phyloP scores from a whole-genome alignment of 2,329 filamentous ascomycete species.

The Orbilia ellipsospora region DNA sequence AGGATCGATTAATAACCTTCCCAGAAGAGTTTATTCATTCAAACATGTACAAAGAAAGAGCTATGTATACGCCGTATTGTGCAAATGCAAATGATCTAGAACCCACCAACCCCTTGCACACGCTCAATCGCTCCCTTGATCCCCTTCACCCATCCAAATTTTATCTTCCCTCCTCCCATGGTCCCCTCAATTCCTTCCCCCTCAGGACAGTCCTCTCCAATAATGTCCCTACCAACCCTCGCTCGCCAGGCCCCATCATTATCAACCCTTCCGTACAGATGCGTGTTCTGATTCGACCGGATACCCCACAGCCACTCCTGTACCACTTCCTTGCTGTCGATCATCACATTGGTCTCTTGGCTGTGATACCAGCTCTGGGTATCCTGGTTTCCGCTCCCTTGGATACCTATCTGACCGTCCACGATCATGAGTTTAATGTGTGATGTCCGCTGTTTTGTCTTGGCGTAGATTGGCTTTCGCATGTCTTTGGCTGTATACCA shows the following conservation, averaged over 20 bases:
- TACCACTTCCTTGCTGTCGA: constrained; percentile 74
- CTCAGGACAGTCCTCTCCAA: constrained; percentile 67
- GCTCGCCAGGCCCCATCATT: constrained; percentile 74
- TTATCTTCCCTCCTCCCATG: constrained; percentile 37
- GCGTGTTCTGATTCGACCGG: constrained; percentile 75
- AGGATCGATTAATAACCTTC: too few relatives aligned
- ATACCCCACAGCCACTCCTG: constrained; percentile 72
- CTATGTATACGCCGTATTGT: too few relatives aligned
- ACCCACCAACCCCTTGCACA: constrained; percentile 69
- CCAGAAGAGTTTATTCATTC: neutral
- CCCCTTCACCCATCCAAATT: constrained; percentile 71
- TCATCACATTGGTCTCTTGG: constrained; percentile 80
- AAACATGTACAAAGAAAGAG: neutral
- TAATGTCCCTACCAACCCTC: constrained; percentile 64
- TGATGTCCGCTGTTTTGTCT: constrained; percentile 74
- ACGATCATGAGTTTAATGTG: constrained; percentile 80
- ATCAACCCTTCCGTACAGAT: constrained; percentile 68
- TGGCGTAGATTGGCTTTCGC: constrained; percentile 73
- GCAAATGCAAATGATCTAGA: constrained; percentile 61
- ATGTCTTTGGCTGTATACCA: constrained; percentile 82
- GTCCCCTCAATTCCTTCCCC: constrained; percentile 57
- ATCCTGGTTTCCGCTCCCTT: constrained; percentile 82
- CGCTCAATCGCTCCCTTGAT: constrained; percentile 70
- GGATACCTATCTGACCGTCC: constrained; percentile 75
- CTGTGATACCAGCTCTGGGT: constrained; percentile 83